Evolutionary conservation across 1,139 yeast species (phyloP).

Genomic region (Pichia sp.): DNA sequence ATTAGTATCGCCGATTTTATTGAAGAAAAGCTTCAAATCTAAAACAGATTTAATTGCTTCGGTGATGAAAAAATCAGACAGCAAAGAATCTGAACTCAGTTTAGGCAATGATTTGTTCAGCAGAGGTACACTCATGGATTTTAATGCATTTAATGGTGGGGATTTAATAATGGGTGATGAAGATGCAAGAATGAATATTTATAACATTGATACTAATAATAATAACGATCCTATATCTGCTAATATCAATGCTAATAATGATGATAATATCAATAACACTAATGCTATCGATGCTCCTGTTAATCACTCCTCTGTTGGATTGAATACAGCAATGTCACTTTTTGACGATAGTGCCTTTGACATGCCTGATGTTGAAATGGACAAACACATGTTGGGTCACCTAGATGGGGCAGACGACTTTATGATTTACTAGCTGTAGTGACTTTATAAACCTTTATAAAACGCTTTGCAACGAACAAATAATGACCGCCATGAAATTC

Average conservation of each 20-base stretch:
- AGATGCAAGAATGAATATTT: constrained; percentile 1
- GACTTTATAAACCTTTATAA: background rate
- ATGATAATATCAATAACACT: background rate
- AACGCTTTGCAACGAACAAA: background rate
- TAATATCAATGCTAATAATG: background rate
- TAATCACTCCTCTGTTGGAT: background rate
- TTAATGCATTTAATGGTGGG: constrained; percentile 10
- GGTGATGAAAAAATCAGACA: constrained; percentile 5
- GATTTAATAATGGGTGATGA: constrained; percentile 9
- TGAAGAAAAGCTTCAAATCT: background rate
- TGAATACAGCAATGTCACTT: background rate
- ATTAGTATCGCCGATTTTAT: constrained; percentile 3
- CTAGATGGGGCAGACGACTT: constrained; percentile 9
- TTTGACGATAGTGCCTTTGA: background rate
- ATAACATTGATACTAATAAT: background rate
- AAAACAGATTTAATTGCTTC: background rate
- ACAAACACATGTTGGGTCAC: background rate
- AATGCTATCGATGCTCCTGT: background rate
- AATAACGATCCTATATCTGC: background rate
- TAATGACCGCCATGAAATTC: background rate
- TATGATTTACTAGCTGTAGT: constrained; percentile 8
- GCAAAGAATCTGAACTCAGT: constrained; percentile 6
- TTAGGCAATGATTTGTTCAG: background rate
- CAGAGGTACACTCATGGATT: constrained; percentile 10
- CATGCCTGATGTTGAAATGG: background rate